Conservation (phyloP, 352 stramenopile genomes). For the Hyaloperonospora arabidopsidis region DNA sequence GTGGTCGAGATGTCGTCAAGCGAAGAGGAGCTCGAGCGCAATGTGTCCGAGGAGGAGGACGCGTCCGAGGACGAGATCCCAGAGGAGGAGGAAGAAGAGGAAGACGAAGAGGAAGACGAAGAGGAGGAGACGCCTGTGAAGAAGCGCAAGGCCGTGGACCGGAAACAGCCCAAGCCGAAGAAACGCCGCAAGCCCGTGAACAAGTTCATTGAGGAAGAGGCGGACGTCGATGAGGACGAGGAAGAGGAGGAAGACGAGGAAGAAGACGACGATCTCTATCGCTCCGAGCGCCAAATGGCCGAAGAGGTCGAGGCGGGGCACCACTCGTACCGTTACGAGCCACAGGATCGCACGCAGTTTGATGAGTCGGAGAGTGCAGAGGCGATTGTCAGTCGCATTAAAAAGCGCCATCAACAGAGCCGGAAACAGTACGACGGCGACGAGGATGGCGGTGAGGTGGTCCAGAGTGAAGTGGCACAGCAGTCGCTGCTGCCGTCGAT, state of each 20-base stretch:
- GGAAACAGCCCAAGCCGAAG: constrained; percentile 65
- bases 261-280: constrained; percentile 74
- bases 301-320: constrained; percentile 63
- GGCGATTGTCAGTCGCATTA: constrained; percentile 82
- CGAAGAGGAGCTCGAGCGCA: constrained; percentile 78
- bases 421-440: constrained; percentile 80
- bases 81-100: constrained; percentile 50
- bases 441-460: constrained; percentile 72
- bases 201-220: constrained; percentile 87
- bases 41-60: constrained; percentile 76
- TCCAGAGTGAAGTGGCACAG: constrained; percentile 82
- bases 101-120: constrained; percentile 37
- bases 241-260: constrained; percentile 83
- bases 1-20: constrained; percentile 73
- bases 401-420: constrained; percentile 83
- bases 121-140: constrained; percentile 53
- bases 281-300: constrained; percentile 63
- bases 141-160: constrained; percentile 64
- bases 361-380: constrained; percentile 79
- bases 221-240: constrained; percentile 82
- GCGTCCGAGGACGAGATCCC: constrained; percentile 70
- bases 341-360: constrained; percentile 60
- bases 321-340: constrained; percentile 61
- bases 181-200: constrained; percentile 79
- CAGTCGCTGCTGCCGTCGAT: constrained; percentile 84